Conservation (phyloP, 2,329 filamentous ascomycete genomes). For the Karstenula rhodostoma region DNA sequence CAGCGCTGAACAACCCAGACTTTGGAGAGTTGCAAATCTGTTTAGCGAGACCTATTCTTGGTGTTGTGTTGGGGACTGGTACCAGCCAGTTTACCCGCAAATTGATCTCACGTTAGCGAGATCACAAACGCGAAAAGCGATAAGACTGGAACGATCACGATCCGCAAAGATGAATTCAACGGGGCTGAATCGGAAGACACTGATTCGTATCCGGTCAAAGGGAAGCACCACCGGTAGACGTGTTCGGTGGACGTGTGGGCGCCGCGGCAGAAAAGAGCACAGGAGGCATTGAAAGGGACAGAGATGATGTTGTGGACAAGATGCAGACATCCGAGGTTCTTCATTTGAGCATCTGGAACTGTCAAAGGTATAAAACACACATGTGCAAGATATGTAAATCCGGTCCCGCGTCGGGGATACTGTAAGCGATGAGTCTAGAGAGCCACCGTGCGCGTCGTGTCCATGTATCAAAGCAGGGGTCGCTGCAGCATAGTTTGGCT, state of each 20-base stretch:
- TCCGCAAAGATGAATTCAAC: background rate
- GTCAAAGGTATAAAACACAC: background rate
- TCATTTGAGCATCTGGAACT: background rate
- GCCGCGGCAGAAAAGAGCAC: background rate
- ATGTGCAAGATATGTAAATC: background rate
- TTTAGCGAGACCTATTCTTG: constrained; percentile 33
- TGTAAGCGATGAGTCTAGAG: background rate
- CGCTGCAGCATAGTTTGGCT: background rate
- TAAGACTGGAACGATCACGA: background rate
- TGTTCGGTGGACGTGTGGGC: background rate
- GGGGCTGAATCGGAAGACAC: background rate
- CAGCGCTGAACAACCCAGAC: background rate
- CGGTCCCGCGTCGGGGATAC: background rate
- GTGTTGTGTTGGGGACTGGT: constrained; percentile 20
- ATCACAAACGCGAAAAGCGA: background rate
- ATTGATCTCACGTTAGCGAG: constrained; percentile 24
- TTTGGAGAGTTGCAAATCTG: background rate
- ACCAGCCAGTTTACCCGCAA: constrained; percentile 36
- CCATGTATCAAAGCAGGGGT: background rate
- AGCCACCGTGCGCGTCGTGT: background rate
- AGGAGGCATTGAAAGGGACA: background rate
- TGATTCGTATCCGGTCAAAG: background rate
- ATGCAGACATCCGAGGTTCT: background rate
- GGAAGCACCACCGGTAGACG: background rate
- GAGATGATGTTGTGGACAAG: background rate